Base-by-base conservation (phyloP, 805 yeast genomes). In the Ogataea kodamae region DNA sequence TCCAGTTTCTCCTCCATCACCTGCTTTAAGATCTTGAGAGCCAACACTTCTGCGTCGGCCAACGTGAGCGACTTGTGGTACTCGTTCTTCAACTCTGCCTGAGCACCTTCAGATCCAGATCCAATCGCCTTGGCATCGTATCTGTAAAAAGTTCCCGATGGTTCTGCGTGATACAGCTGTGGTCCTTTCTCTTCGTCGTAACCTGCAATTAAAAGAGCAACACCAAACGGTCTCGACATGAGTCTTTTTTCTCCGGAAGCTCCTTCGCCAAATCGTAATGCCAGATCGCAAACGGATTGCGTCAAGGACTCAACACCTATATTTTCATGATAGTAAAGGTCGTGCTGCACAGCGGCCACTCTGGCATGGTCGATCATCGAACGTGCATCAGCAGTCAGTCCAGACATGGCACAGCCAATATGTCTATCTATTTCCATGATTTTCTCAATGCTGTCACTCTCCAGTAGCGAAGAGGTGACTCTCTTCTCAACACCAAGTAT, bases 61-160 rank as follows among this genome's bases (percentile, higher is more conserved):
- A 92, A 67, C 9, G 97, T 87, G 52, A 92, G 71, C 13, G 95
- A 85, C 47, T 81, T 81, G 64, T 90, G 97, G 65, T 92, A 92
- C 65, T 92, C 96, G 55, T 89, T 90, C 62, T 89, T 96, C 55
- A 92, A 71, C 62, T 92, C 99, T 2, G 96, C 82, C 64, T 94
- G 98, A 2, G 99, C 99, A 45, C 98, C 98, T 64, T 92, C 99
- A 10, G 95, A 84, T 13, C 99, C 99, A 2, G 96, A 85, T 9
- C 99, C 99, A 53, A 94, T 92, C 9, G 98, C 98, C 65, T 92
- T 94, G 18, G 98, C 99, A 54, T 92, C 96, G 59, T 92, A 92
- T 63, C 92, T 78, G 66, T 92, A 94, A 52, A 88, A 92, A 1
- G 99, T 92, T 39, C 99, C 99, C 9, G 96, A 85, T 23, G 99